Evolutionary conservation across 192 early-diverging fungal genomes (phyloP), one percentile per base, ranked within the genome.

Genomic region (Gamsiella multidivaricata): DNA sequence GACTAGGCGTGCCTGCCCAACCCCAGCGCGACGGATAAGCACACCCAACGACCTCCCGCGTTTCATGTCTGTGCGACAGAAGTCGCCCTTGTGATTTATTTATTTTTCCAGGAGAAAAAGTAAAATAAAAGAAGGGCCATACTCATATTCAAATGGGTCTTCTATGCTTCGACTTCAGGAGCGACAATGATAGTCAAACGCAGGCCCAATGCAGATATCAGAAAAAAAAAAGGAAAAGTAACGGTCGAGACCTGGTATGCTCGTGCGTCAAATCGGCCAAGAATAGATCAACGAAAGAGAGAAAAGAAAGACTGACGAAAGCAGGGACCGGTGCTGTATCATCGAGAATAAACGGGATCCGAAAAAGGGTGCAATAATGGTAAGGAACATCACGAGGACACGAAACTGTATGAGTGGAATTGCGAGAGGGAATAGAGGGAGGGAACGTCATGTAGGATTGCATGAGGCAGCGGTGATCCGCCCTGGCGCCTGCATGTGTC

Each of bases 21-120:
- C 2, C 8, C 33, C 41, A n/a, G 15, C 10, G 14, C 29, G 15
- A 26, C 33, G 57, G 41, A 45, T 26, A 17, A 43, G 57, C 57
- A 59, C 57, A 59, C 41, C n/a, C 57, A 45, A 59, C 57, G 41
- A 29, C 11, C 41, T 45, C 26, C 55, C 37, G 55, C 55, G 55
- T 58, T 58, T 58, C 55, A 59, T 45, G 41, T 56, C 14, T 39
- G n/a, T n/a, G 37, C 37, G 12, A 39, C 5, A 39, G 37, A 39
- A 39, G 12, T 39, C 37, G n/a, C n/a, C n/a, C n/a, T n/a, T n/a
- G n/a, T n/a, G n/a, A 39, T 39, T 9, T 39, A 12, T 39, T 12
- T 39, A 9, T 5, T 39, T 39, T 12, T 39, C 45, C 10, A 46
- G 45, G 45, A 46, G 45, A 46, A 46, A 10, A 46, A 46, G n/a